Evolutionary conservation across 352 stramenopile genomes (phyloP).

Genomic region (Globisporangium nodosum): DNA sequence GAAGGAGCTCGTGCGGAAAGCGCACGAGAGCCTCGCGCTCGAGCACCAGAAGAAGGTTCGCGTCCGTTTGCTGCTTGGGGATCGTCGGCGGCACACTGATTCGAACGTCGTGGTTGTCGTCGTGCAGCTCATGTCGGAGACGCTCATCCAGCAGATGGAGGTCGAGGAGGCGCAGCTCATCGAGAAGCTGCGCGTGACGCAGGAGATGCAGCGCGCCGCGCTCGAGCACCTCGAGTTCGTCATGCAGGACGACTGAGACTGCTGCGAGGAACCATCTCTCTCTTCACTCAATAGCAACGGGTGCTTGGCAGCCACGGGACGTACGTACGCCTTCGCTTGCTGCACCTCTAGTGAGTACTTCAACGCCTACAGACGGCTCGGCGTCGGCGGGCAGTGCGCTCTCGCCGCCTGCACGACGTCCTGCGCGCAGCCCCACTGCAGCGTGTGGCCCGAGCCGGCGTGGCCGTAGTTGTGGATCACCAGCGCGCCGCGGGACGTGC

Average conservation of each 20-base stretch:
- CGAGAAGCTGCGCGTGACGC: conserved; percentile 49
- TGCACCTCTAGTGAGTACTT: no score
- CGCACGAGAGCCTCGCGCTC: conserved; percentile 36
- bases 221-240: conserved; percentile 66
- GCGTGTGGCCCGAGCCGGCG: conserved; percentile 55
- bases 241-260: conserved; percentile 33
- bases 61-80: not conserved
- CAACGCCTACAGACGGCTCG: conserved; percentile 6
- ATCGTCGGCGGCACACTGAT: no score
- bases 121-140: conserved; percentile 37
- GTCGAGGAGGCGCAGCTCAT: conserved; percentile 54
- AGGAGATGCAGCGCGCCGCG: conserved; percentile 56
- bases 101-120: not conserved
- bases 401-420: conserved; percentile 37
- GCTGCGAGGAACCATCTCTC: no score
- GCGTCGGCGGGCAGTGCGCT: conserved; percentile 9
- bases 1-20: conserved; percentile 39
- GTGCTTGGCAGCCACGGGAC: no score
- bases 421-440: conserved; percentile 62
- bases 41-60: conserved; percentile 48
- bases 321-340: no score
- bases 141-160: conserved; percentile 63
- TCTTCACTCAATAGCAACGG: not conserved
- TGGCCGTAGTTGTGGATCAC: conserved; percentile 76
- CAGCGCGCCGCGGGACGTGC: conserved; percentile 25